These are phyloP conservation scores for Basipetospora chlamydospora DNA, from an alignment of 2,329 filamentous ascomycete species.

Conservation along the genomic window DNA sequence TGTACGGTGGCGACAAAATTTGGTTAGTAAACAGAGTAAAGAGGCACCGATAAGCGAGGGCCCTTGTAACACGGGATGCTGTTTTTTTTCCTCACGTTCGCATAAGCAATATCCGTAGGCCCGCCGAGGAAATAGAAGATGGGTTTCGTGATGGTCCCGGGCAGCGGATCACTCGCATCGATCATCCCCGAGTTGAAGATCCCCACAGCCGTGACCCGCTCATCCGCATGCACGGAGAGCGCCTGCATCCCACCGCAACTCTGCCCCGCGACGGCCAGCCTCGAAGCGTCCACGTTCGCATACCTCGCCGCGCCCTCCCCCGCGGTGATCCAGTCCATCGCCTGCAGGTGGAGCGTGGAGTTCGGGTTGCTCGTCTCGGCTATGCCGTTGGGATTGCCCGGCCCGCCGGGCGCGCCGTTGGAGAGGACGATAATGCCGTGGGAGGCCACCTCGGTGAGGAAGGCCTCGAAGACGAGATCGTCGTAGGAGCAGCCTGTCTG, in stretches of 20 bases:
- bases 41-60: no score
- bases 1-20: not conserved
- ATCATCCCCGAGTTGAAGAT: not conserved
- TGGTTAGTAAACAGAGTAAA: no score
- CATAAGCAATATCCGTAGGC: not conserved
- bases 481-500: not conserved
- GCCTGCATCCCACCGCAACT: not conserved
- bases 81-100: not conserved
- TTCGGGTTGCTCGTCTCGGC: not conserved
- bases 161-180: not conserved
- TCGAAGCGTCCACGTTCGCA: not conserved
- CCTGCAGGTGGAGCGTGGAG: not conserved
- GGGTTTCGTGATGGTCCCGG: not conserved
- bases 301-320: not conserved
- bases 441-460: constrained; percentile 2
- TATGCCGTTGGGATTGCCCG: not conserved
- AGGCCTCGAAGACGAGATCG: not conserved
- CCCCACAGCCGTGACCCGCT: not conserved
- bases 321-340: not conserved
- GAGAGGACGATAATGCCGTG: constrained; percentile 1
- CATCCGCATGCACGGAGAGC: not conserved
- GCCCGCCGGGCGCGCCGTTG: not conserved
- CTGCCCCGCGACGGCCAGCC: not conserved
- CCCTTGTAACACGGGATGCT: not conserved
- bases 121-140: not conserved